Percentiles rank a stretch among this genome's conserved stretches.
Evolutionary conservation across 2,329 filamentous ascomycete species (phyloP).

Genomic region (Apiospora phragmitis): DNA sequence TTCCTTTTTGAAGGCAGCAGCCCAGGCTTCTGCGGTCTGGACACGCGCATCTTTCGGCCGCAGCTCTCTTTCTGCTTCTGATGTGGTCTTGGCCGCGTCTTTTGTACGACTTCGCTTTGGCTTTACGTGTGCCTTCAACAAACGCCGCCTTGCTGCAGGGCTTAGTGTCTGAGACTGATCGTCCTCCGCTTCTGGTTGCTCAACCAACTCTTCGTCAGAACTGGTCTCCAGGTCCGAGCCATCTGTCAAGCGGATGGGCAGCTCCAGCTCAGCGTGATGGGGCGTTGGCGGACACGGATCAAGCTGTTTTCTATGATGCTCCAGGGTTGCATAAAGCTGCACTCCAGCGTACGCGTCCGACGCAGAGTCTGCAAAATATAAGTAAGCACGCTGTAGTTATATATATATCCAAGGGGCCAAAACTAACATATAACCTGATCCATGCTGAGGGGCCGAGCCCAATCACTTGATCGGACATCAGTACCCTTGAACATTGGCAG

Average conservation of each 20-base stretch:
- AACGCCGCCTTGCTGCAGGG: constrained; percentile 16
- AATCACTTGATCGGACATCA: constrained; percentile 72
- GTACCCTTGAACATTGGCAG: constrained; percentile 75
- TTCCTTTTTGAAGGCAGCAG: constrained; percentile 36
- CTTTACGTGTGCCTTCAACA: not conserved
- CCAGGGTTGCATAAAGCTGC: constrained; percentile 71
- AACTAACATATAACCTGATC: constrained; percentile 70
- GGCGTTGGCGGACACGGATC: constrained; percentile 72
- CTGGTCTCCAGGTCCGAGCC: constrained; percentile 34
- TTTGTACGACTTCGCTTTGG: not conserved
- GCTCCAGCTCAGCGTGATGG: constrained; percentile 63
- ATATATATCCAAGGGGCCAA: not conserved
- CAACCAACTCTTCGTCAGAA: constrained; percentile 24
- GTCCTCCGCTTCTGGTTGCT: constrained; percentile 10
- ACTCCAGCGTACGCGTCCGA: constrained; percentile 80
- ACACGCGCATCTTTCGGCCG: constrained; percentile 42
- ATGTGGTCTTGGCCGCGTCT: not conserved
- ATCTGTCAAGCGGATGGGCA: constrained; percentile 60
- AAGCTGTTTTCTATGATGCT: constrained; percentile 66
- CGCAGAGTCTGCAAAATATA: constrained; percentile 62
- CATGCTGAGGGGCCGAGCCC: constrained; percentile 63
- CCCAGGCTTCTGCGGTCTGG: constrained; percentile 42
- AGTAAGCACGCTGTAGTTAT: constrained; percentile 27
- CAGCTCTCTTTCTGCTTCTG: not conserved
- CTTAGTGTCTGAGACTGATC: constrained; percentile 11